These are phyloP conservation scores for Colletotrichum cordylinicola DNA, from an alignment of 2,329 filamentous ascomycete species.

Conservation along the genomic window DNA sequence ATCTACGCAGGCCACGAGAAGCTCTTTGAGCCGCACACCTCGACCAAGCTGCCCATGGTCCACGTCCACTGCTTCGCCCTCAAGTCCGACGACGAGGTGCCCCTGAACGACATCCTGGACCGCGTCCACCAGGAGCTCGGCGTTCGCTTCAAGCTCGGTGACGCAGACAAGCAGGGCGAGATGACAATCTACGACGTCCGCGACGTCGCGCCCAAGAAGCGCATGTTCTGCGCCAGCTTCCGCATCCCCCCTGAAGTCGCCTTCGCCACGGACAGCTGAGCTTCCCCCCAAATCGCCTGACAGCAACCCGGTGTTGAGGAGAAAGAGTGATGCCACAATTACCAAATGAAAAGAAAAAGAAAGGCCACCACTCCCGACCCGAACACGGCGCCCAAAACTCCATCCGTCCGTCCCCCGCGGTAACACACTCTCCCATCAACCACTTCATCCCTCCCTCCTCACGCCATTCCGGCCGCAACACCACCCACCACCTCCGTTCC, in stretches of 20 bases:
- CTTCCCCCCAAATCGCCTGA: background rate
- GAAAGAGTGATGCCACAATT: background rate
- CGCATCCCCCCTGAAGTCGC: conserved; percentile 83
- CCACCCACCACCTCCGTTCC: background rate
- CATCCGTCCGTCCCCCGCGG: background rate
- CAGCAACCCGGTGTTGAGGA: background rate
- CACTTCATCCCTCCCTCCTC: background rate
- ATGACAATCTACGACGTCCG: conserved; percentile 74
- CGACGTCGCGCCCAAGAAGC: conserved; percentile 90
- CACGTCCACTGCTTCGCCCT: conserved; percentile 95
- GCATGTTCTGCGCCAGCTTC: conserved; percentile 97
- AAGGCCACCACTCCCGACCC: background rate
- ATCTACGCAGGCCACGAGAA: conserved; percentile 76
- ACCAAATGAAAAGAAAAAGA: background rate
- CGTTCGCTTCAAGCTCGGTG: conserved; percentile 44
- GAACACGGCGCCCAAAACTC: background rate
- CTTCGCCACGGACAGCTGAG: conserved; percentile 55
- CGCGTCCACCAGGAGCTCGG: conserved; percentile 47
- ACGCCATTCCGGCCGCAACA: background rate
- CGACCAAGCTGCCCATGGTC: conserved; percentile 74
- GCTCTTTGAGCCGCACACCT: conserved; percentile 67
- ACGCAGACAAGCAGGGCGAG: conserved; percentile 52
- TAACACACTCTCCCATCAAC: background rate
- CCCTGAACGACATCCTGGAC: conserved; percentile 55
- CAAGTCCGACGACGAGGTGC: conserved; percentile 77